These are phyloP conservation scores for Aspergillus carbonarius DNA, from an alignment of 2,329 filamentous ascomycete genomes.

Conservation along the genomic window DNA sequence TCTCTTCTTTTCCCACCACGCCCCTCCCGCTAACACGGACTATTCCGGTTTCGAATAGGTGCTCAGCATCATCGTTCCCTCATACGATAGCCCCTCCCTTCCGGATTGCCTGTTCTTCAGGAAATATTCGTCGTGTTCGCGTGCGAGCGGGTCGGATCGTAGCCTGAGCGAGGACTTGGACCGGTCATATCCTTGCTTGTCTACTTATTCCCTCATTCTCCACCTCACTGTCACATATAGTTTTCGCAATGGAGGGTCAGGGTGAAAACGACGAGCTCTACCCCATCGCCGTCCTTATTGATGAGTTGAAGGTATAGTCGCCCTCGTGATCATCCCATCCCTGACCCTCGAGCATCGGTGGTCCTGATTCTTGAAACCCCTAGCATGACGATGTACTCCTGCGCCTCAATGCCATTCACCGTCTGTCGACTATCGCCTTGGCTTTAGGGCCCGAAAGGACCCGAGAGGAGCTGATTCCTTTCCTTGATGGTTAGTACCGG, in stretches of 20 bases:
- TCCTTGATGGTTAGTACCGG: conserved; percentile 81
- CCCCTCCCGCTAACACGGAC: conserved; percentile 16
- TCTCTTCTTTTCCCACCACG: conserved; percentile 27
- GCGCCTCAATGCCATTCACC: conserved; percentile 96
- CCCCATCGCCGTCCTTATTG: conserved; percentile 98
- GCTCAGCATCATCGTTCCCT: conserved; percentile 10
- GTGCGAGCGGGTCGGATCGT: conserved; percentile 28
- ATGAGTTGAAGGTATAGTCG: conserved; percentile 86
- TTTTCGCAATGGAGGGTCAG: conserved; percentile 79
- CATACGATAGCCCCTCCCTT: conserved; percentile 20
- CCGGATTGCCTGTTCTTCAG: conserved; percentile 8
- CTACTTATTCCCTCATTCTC: conserved; percentile 23
- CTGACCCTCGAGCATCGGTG: conserved; percentile 17
- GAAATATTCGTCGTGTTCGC: conserved; percentile 23
- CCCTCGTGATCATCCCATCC: conserved; percentile 7
- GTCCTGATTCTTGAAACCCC: conserved; percentile 20
- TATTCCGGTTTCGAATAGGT: conserved; percentile 18
- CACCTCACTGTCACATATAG: conserved; percentile 20
- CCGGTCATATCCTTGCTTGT: conserved; percentile 29
- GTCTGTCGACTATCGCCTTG: conserved; percentile 95
- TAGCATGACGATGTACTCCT: conserved; percentile 98
- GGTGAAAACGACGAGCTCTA: conserved; percentile 98
- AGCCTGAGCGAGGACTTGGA: conserved; percentile 34
- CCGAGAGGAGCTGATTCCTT: conserved; percentile 96
- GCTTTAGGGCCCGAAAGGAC: conserved; percentile 94